Percentiles rank a stretch among this genome's conserved stretches.
phyloP scores from a whole-genome alignment of 768 basidiomycete species.

The Lyophyllum decastes region DNA sequence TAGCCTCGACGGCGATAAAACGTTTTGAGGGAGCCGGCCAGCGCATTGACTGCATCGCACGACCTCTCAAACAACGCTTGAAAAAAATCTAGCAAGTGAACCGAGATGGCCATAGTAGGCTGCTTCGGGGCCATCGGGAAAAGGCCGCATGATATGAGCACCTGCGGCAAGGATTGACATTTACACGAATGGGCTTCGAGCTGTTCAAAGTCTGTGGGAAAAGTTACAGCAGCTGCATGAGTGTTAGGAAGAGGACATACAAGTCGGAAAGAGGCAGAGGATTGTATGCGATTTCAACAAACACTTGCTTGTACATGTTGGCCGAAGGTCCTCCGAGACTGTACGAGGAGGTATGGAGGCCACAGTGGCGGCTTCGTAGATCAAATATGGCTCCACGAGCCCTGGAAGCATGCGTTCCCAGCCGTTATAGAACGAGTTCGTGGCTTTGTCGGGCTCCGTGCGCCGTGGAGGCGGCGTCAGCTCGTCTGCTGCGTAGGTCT shows the following conservation, averaged over 20 bases:
- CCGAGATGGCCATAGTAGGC: constrained; percentile 24
- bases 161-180: constrained; percentile 21
- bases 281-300: not conserved
- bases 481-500: not conserved
- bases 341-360: not conserved
- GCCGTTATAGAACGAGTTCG: not conserved
- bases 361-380: not conserved
- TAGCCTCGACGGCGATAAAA: constrained; percentile 31
- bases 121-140: constrained; percentile 32
- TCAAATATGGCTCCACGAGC: not conserved
- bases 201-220: constrained; percentile 16
- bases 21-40: constrained; percentile 25
- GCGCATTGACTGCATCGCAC: constrained; percentile 33
- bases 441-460: not conserved
- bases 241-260: constrained; percentile 1
- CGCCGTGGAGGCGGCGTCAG: not conserved
- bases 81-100: constrained; percentile 34
- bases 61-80: constrained; percentile 33
- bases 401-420: constrained; percentile 6
- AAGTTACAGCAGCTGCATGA: not conserved
- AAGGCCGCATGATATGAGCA: constrained; percentile 29
- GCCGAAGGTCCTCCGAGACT: not conserved
- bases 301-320: not conserved
- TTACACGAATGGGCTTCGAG: constrained; percentile 17
- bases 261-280: constrained; percentile 14